Base-by-base conservation (phyloP, 306 rosid species). In the Cucurbita ficifolia region DNA sequence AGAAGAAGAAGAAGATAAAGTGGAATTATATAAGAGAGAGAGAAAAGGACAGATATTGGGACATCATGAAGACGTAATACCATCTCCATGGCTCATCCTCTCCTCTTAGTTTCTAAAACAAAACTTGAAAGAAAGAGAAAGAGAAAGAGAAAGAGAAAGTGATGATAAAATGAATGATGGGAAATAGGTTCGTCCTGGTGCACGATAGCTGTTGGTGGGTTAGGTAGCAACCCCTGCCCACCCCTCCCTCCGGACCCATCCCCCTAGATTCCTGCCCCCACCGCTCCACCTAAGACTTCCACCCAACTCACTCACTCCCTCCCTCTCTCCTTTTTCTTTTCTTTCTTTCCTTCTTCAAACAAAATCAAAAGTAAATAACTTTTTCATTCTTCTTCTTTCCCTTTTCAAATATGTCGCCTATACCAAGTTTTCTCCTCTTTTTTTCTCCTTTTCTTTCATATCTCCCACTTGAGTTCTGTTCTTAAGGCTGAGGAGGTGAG, bases 171-270 rank as follows among this genome's bases (percentile, higher is more conserved):
- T 74, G 83, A 85, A 21, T 87, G 95, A 86, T 85, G 87, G 76
- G 91, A 90, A 95, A 87, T 86, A 81, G 81, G 81, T 89, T 85
- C 75, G 86, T 85, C 90, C 88, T 69, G 80, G 78, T 84, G 86
- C 99, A 95, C 86, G 99, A 95, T 88, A 77, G 82, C 59, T 95
- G 99, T 89, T 91, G 96, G 97, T 89, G 89, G 99, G 92, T 95
- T 88, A 84, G 97, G 97, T 85, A 87, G 82, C 99, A 89, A 85
- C 75, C 96, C 87, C 99, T 95, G 97, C 87, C 96, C 89, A 89
- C 84, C 86, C 77, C 79, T 77, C 79, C 73, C 85, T 75, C 82
- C 86, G 97, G 99, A 84, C 99, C 97, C 96, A 85, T 89, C 84
- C 89, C 89, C 82, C 67, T 69, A 81, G 95, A 91, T 90, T 94